Conservation (phyloP, 179 eudicot genomes). For the Beta corolliflora region DNA sequence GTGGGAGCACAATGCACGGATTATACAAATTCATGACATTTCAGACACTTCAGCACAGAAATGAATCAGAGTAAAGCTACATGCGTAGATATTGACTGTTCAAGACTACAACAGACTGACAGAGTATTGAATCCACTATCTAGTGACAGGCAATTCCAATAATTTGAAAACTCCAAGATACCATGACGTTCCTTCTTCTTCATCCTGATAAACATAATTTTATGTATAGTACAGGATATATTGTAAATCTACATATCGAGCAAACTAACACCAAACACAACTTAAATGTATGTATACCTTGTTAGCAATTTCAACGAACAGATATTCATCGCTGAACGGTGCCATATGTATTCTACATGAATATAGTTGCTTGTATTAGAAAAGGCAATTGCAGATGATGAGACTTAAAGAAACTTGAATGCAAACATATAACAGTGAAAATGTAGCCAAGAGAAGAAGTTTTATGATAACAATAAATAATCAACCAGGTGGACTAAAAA, state of each 20-base stretch:
- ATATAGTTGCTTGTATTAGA: conserved; percentile 26
- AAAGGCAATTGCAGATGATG: not conserved
- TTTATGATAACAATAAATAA: not conserved
- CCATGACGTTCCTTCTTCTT: not conserved
- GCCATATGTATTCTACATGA: conserved; percentile 95
- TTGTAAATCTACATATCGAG: not conserved
- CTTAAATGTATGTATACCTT: conserved; percentile 54
- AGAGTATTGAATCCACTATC: not conserved
- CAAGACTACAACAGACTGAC: not conserved
- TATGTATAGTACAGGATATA: not conserved
- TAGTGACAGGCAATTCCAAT: not conserved
- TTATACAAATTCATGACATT: not conserved
- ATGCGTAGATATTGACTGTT: not conserved
- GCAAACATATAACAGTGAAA: not conserved
- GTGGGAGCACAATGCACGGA: not conserved
- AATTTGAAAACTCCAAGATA: not conserved
- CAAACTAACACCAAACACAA: not conserved
- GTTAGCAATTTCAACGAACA: conserved; percentile 87
- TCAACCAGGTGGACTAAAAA: not conserved
- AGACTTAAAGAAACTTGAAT: not conserved
- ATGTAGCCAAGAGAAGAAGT: not conserved
- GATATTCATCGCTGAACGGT: conserved; percentile 93
- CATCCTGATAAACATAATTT: not conserved
- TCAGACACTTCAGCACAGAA: not conserved
- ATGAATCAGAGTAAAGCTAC: not conserved